Evolutionary conservation across 257 asterid genomes (phyloP).

Genomic region (Linaria vulgaris): DNA sequence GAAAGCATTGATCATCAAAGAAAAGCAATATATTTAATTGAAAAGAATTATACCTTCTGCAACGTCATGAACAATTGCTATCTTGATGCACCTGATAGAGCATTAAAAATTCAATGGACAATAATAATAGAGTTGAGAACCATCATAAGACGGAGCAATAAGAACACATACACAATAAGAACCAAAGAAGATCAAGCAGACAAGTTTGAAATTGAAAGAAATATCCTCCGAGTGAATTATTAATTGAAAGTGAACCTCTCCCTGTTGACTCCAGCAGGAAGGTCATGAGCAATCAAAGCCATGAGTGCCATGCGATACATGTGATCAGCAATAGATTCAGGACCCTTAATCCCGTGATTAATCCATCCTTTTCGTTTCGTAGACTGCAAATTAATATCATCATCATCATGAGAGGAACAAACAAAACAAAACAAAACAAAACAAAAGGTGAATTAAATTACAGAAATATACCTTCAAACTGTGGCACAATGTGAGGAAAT

Average conservation of each 20-base stretch:
- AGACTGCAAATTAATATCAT: no score
- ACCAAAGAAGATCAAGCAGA: no score
- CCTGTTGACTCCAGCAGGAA: conserved; percentile 77
- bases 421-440: conserved; percentile 18
- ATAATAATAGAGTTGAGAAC: conserved; percentile 10
- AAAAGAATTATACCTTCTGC: conserved; percentile 83
- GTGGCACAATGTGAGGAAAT: conserved; percentile 88
- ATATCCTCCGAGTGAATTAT: no score
- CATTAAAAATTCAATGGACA: conserved; percentile 13
- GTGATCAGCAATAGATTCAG: conserved; percentile 96
- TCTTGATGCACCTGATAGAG: conserved; percentile 78
- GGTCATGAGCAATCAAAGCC: conserved; percentile 84
- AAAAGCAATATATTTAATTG: background rate
- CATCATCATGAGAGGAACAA: conserved; percentile 10
- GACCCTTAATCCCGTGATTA: conserved; percentile 79
- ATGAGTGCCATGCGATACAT: conserved; percentile 96
- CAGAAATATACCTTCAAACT: conserved; percentile 60
- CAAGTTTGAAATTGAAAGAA: background rate
- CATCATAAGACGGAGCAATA: background rate
- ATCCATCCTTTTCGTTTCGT: conserved; percentile 97
- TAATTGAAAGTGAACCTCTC: conserved; percentile 92
- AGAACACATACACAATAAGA: no score
- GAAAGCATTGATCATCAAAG: background rate
- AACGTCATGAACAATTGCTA: conserved; percentile 91
- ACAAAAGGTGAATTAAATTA: background rate